Base-by-base conservation (phyloP, 108 stramenopile genomes). In the Conticribra weissflogii region DNA sequence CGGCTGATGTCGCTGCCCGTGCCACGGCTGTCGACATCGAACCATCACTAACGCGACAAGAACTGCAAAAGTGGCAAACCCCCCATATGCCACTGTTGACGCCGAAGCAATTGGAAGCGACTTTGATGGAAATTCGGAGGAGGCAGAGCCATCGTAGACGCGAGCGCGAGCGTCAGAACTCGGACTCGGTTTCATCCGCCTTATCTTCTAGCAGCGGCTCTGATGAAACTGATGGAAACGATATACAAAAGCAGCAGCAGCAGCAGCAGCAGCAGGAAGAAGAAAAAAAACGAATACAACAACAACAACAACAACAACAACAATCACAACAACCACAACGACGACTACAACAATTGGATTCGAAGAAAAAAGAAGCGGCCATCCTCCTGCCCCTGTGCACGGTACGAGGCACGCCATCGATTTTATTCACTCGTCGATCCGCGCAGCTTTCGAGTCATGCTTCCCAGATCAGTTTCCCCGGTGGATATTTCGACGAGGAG, bases 351-450 rank as follows among this genome's bases (percentile, higher is more conserved):
- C 64, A 49, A 49, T 27, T 5, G 55, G 29, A 8, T 3, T 58
- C 56, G 1, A 18, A n/a, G 41, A 68, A 74, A 34, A 66, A 76
- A 62, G 63, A 83, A 63, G 94, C 96, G 0, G 89, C 93, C 7
- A 87, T 97, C 8, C 65, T 97, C 34, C 81, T 97, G 1, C 92
- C 94, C 3, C 59, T 97, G 12, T 87, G 90, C 54, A 88, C 80
- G 33, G 88, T 86, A 8, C 71, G 86, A 17, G 91, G 87, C 3
- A 70, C 72, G 19, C 89, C 94, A 7, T 95, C 94, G 15, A 62
- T 97, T 34, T 72, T 97, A 48, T 97, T 96, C 75, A 95, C 93
- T 21, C 78, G 78, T 44, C 81, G 96, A 66, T 89, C 96, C 2
- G 53, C 66, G 3, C 71, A 77, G 36, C 49, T 97, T 17, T 79